Conservation (phyloP, 208 protist species). For the Acanthamoeba rhysodes region DNA sequence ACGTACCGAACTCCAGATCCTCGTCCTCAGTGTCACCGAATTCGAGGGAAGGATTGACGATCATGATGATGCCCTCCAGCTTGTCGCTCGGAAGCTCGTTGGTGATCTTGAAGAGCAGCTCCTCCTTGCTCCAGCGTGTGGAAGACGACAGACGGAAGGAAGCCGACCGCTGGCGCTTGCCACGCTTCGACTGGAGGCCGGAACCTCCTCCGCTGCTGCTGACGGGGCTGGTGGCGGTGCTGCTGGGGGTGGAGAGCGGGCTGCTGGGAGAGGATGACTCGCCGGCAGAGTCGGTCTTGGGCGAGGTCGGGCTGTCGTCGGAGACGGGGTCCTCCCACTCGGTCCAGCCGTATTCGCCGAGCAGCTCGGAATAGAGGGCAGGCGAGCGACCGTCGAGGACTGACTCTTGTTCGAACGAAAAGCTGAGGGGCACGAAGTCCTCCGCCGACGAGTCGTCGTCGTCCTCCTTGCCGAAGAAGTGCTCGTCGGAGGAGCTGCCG, state of each 20-base stretch:
- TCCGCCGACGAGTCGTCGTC: background rate
- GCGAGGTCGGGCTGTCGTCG: background rate
- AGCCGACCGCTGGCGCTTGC: background rate
- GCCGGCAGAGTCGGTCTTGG: background rate
- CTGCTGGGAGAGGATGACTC: background rate
- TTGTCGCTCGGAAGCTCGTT: slow-evolving; percentile 13
- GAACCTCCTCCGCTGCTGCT: background rate
- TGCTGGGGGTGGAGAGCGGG: background rate
- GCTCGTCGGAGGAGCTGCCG: background rate
- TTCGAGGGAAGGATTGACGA: slow-evolving; percentile 27
- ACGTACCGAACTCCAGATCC: slow-evolving; percentile 29
- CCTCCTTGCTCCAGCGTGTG: slow-evolving; percentile 27
- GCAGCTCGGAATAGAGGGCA: slow-evolving; percentile 9
- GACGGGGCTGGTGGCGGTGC: background rate
- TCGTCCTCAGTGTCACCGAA: slow-evolving; percentile 4
- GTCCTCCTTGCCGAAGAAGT: background rate
- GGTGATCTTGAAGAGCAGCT: slow-evolving; percentile 36
- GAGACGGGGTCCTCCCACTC: slow-evolving; percentile 9
- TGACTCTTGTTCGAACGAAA: slow-evolving; percentile 11
- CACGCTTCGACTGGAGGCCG: background rate
- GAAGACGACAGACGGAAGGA: background rate
- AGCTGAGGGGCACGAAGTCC: slow-evolving; percentile 24
- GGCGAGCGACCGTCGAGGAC: slow-evolving; percentile 25
- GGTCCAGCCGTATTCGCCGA: background rate
- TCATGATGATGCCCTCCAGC: background rate